A percentile compares a stretch with the other conserved stretches of the same genome.
Evolutionary conservation across 352 stramenopile genomes (phyloP).

Genomic region (Phytophthora palmivora): DNA sequence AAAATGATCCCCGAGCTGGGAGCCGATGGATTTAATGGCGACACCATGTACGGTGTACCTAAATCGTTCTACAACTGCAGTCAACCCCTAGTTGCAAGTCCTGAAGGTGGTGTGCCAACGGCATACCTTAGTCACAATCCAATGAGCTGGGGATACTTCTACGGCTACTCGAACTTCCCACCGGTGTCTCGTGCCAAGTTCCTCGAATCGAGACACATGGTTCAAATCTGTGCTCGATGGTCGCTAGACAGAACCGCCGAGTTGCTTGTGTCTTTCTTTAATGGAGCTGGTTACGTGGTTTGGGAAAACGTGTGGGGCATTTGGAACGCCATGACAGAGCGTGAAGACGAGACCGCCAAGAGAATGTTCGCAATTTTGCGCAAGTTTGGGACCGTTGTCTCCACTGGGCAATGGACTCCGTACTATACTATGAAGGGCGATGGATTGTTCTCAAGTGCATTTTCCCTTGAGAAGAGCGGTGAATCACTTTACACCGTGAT

Average conservation of each 20-base stretch:
- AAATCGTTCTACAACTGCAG: conserved; percentile 85
- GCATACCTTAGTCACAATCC: conserved; percentile 71
- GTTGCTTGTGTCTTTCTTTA: conserved; percentile 83
- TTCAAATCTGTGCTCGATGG: conserved; percentile 84
- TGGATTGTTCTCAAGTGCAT: conserved; percentile 57
- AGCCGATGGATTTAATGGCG: conserved; percentile 87
- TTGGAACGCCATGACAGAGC: conserved; percentile 81
- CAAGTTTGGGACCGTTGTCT: conserved; percentile 56
- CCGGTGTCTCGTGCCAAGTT: conserved; percentile 80
- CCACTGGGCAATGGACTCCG: conserved; percentile 57
- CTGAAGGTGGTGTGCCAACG: conserved; percentile 74
- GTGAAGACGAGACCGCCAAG: conserved; percentile 70
- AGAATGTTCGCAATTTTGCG: conserved; percentile 73
- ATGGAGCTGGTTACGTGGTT: conserved; percentile 85
- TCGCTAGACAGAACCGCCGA: conserved; percentile 73
- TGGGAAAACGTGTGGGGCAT: conserved; percentile 93
- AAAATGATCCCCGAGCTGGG: conserved; percentile 45
- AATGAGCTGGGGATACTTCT: conserved; percentile 87
- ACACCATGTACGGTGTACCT: conserved; percentile 90
- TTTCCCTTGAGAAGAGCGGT: conserved; percentile 34
- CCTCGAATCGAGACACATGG: conserved; percentile 83
- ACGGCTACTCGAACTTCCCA: conserved; percentile 69
- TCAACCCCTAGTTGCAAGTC: conserved; percentile 56
- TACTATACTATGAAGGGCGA: conserved; percentile 52
- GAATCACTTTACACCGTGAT: conserved; percentile 72